Percentiles rank a stretch among this genome's conserved stretches.
These are phyloP conservation scores for Penicillium subrubescens DNA, from an alignment of 495 filamentous ascomycete genomes.

Conservation along the genomic window DNA sequence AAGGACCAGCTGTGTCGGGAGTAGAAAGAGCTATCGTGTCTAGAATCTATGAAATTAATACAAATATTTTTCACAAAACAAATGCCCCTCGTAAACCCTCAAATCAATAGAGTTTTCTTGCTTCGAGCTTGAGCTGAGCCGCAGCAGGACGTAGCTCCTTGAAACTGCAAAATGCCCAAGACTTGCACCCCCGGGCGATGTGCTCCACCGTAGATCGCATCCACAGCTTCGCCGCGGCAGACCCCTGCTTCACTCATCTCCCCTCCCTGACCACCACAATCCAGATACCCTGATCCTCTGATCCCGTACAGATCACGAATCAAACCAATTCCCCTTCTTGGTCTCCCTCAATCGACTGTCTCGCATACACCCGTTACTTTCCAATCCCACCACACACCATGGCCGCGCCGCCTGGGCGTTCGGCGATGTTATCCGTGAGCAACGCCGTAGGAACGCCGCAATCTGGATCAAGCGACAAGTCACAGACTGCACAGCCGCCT, in stretches of 20 bases:
- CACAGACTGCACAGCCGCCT: slow-evolving; percentile 28
- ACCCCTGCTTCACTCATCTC: background rate
- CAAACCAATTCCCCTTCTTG: background rate
- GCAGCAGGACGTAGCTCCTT: background rate
- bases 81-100: no score
- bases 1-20: background rate
- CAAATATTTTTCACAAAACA: no score
- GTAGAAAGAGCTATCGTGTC: background rate
- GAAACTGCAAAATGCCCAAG: background rate
- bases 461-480: slow-evolving; percentile 31
- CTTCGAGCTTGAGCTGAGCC: background rate
- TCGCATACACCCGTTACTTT: background rate
- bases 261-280: background rate
- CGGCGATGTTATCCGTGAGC: slow-evolving; percentile 43
- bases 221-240: slow-evolving; percentile 15
- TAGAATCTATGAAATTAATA: background rate
- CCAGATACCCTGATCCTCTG: background rate
- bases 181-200: slow-evolving; percentile 27
- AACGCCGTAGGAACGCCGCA: slow-evolving; percentile 27
- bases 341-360: background rate
- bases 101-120: background rate
- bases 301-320: background rate
- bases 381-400: slow-evolving; percentile 25
- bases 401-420: slow-evolving; percentile 40
- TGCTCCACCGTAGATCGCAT: slow-evolving; percentile 37